Evolutionary conservation across 345 rosid species (phyloP).

Genomic region (Camelina neglecta): DNA sequence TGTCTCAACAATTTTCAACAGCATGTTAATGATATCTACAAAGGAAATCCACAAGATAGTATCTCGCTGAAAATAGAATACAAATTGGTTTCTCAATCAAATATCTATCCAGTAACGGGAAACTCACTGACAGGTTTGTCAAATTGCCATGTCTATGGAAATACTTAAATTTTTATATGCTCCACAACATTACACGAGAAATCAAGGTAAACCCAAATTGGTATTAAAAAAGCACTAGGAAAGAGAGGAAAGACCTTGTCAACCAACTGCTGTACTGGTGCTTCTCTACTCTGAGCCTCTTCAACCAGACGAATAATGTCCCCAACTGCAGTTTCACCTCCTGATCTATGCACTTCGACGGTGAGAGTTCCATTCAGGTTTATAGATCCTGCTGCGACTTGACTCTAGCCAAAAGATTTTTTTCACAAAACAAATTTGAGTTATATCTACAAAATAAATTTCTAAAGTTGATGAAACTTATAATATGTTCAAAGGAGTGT

Average conservation of each 20-base stretch:
- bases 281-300: conserved; percentile 96
- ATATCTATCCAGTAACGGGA: not conserved
- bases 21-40: not conserved
- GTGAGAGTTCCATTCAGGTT: conserved; percentile 95
- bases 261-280: conserved; percentile 92
- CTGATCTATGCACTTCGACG: conserved; percentile 87
- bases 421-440: conserved; percentile 20
- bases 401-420: conserved; percentile 62
- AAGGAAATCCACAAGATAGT: not conserved
- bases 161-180: not conserved
- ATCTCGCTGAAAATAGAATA: not conserved
- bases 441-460: conserved; percentile 6
- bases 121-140: not conserved
- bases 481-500: conserved; percentile 7
- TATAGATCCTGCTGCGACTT: conserved; percentile 94
- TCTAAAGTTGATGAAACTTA: conserved; percentile 1
- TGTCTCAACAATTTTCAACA: not conserved
- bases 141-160: conserved; percentile 4
- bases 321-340: conserved; percentile 95
- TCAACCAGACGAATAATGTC: conserved; percentile 93
- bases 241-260: conserved; percentile 71
- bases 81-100: not conserved
- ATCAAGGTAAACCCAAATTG: conserved; percentile 3
- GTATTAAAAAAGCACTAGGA: conserved; percentile 19
- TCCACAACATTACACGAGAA: conserved; percentile 6